A percentile compares a stretch with the other conserved stretches of the same genome.
Evolutionary conservation across 495 filamentous ascomycete genomes (phyloP).

Genomic region (Venustampulla echinocandica): DNA sequence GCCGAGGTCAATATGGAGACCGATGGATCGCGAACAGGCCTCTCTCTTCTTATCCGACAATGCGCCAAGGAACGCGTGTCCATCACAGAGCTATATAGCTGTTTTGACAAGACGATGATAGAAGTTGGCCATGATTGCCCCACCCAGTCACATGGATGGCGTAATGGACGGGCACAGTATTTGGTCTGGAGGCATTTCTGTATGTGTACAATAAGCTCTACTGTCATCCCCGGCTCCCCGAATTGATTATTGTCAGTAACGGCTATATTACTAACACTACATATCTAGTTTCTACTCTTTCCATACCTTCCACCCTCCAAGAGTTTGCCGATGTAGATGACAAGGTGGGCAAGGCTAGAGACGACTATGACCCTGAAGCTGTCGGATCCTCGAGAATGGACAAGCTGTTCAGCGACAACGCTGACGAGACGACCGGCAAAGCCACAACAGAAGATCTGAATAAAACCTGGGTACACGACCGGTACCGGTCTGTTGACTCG

Average conservation of each 20-base stretch:
- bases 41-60: background rate
- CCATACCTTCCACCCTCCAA: too few relatives aligned
- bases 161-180: background rate
- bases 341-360: too few relatives aligned
- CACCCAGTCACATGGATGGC: background rate
- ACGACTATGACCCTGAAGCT: too few relatives aligned
- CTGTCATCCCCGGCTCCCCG: too few relatives aligned
- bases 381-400: background rate
- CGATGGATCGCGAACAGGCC: too few relatives aligned
- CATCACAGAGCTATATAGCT: background rate
- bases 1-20: too few relatives aligned
- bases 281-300: too few relatives aligned
- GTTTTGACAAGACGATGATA: background rate
- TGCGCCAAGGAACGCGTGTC: background rate
- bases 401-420: background rate
- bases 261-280: too few relatives aligned
- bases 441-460: background rate
- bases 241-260: too few relatives aligned
- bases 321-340: too few relatives aligned
- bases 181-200: background rate
- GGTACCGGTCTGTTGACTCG: background rate
- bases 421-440: background rate
- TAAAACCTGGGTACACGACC: background rate
- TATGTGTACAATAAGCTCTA: background rate
- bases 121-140: background rate